Conservation (phyloP, 495 filamentous ascomycete species). For the Hamigera avellanea region DNA sequence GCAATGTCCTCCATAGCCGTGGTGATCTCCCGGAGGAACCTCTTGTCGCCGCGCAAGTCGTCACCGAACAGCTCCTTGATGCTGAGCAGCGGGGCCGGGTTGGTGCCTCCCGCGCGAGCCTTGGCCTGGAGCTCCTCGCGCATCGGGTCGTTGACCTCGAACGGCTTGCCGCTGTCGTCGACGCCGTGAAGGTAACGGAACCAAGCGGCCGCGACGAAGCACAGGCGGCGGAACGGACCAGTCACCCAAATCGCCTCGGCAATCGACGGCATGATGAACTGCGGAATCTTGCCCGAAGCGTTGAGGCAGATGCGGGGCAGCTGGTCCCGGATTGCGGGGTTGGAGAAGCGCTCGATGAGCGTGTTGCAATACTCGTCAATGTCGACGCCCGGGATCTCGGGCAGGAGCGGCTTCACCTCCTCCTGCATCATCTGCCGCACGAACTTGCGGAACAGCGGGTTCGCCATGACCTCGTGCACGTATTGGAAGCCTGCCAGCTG, state of each 20-base stretch:
- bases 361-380: slow-evolving; percentile 35
- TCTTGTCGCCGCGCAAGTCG: slow-evolving; percentile 28
- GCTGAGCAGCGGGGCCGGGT: slow-evolving; percentile 24
- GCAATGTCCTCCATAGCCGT: slow-evolving; percentile 28
- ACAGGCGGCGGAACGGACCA: slow-evolving; percentile 32
- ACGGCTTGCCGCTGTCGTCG: slow-evolving; percentile 27
- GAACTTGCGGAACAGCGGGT: slow-evolving; percentile 28
- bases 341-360: slow-evolving; percentile 36
- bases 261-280: slow-evolving; percentile 40
- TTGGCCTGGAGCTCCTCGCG: slow-evolving; percentile 28
- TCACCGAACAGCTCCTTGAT: slow-evolving; percentile 35
- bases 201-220: slow-evolving; percentile 34
- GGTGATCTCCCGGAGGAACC: slow-evolving; percentile 28
- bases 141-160: slow-evolving; percentile 34
- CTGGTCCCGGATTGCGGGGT: slow-evolving; percentile 37
- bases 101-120: slow-evolving; percentile 23
- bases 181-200: slow-evolving; percentile 33
- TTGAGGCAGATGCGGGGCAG: slow-evolving; percentile 34
- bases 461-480: slow-evolving; percentile 35
- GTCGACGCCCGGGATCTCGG: slow-evolving; percentile 31
- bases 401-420: slow-evolving; percentile 35
- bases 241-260: slow-evolving; percentile 34
- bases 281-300: slow-evolving; percentile 37
- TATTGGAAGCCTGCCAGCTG: slow-evolving; percentile 34
- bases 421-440: slow-evolving; percentile 38